Conservation (phyloP, 768 basidiomycete species). For the Terana coerulea region DNA sequence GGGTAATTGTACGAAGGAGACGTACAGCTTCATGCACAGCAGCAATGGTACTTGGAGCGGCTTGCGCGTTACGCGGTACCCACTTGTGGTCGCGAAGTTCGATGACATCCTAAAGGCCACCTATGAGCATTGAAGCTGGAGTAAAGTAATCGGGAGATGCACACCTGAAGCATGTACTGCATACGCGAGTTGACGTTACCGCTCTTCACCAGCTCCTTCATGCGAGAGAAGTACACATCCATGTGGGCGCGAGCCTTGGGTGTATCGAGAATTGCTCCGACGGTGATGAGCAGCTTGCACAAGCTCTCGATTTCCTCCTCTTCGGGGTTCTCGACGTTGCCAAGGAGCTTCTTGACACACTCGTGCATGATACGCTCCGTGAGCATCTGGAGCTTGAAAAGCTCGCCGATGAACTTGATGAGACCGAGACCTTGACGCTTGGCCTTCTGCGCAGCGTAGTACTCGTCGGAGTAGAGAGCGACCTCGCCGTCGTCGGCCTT, state of each 20-base stretch:
- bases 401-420: slow-evolving; percentile 96
- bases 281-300: slow-evolving; percentile 88
- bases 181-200: slow-evolving; percentile 78
- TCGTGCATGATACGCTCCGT: slow-evolving; percentile 98
- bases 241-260: slow-evolving; percentile 79
- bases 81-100: slow-evolving; percentile 85
- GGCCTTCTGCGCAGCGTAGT: slow-evolving; percentile 94
- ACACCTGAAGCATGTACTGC: slow-evolving; percentile 92
- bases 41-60: slow-evolving; percentile 84
- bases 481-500: slow-evolving; percentile 57
- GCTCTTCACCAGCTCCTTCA: slow-evolving; percentile 79
- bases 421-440: slow-evolving; percentile 96
- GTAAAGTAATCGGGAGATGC: slow-evolving; percentile 20
- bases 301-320: slow-evolving; percentile 98
- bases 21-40: slow-evolving; percentile 80
- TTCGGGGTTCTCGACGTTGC: slow-evolving; percentile 92
- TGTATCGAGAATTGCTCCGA: slow-evolving; percentile 80
- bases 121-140: slow-evolving; percentile 6
- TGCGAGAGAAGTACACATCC: slow-evolving; percentile 90
- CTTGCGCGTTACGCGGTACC: slow-evolving; percentile 65
- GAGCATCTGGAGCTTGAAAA: slow-evolving; percentile 99
- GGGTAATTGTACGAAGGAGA: slow-evolving; percentile 1
- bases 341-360: slow-evolving; percentile 93
- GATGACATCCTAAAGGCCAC: slow-evolving; percentile 72
- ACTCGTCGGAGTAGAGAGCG: slow-evolving; percentile 86